Evolutionary conservation across 164 flowering plant genomes (phyloP).

Genomic region (Macadamia tetraphylla): DNA sequence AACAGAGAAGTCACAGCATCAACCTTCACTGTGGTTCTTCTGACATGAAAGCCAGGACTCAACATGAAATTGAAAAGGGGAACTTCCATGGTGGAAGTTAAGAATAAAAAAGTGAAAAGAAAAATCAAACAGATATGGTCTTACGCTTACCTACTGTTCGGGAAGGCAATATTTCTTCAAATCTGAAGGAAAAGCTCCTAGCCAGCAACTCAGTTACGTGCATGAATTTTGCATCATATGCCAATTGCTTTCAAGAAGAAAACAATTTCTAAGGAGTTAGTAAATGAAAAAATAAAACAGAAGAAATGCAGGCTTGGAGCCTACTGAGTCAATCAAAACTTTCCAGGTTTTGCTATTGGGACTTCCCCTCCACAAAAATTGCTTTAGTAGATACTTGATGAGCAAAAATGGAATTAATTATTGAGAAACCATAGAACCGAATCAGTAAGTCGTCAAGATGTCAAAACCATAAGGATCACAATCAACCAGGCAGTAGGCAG

Average conservation of each 20-base stretch:
- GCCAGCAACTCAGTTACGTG: slow-evolving; percentile 69
- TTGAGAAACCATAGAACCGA: slow-evolving; percentile 79
- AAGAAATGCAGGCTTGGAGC: neutral
- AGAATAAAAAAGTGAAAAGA: neutral
- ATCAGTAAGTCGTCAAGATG: slow-evolving; percentile 79
- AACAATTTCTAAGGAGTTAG: neutral
- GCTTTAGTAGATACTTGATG: too few relatives aligned
- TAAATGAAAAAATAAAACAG: neutral
- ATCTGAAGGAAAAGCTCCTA: slow-evolving; percentile 88
- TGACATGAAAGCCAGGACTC: slow-evolving; percentile 22
- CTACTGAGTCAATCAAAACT: neutral
- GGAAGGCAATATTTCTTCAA: slow-evolving; percentile 57
- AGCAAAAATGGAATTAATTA: too few relatives aligned
- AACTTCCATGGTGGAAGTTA: neutral
- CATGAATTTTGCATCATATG: slow-evolving; percentile 68
- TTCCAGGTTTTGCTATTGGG: too few relatives aligned
- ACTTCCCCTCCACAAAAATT: too few relatives aligned
- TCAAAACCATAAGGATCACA: slow-evolving; percentile 99
- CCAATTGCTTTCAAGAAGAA: slow-evolving; percentile 60
- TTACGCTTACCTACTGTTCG: slow-evolving; percentile 48
- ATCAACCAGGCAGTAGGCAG: slow-evolving; percentile 83
- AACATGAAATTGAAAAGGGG: neutral
- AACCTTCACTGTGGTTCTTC: slow-evolving; percentile 88
- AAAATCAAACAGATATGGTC: neutral
- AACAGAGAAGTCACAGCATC: neutral